These are phyloP conservation scores for Suillus weaverae DNA, from an alignment of 768 basidiomycete species.

Conservation along the genomic window DNA sequence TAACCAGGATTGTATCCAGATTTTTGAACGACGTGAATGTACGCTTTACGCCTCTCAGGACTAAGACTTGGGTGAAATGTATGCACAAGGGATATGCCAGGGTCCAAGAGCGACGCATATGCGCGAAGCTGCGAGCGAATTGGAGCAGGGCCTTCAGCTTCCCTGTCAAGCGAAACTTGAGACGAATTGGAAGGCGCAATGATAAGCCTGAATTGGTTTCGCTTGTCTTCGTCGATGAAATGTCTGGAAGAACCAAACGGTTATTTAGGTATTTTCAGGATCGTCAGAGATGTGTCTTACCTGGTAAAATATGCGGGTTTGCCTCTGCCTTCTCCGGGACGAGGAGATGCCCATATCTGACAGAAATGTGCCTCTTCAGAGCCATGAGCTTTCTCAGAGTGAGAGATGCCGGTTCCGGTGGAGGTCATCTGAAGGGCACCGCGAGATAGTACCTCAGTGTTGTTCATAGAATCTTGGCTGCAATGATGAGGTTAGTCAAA, in stretches of 20 bases:
- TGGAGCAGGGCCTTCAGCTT: conserved; percentile 79
- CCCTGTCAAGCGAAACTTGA: conserved; percentile 61
- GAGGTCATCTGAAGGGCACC: conserved; percentile 92
- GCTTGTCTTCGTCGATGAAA: conserved; percentile 82
- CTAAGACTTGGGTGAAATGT: conserved; percentile 40
- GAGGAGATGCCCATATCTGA: conserved; percentile 69
- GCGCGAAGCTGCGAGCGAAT: conserved; percentile 68
- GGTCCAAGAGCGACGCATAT: conserved; percentile 73
- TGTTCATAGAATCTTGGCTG: conserved; percentile 91
- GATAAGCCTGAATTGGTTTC: conserved; percentile 64
- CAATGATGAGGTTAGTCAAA: neutral
- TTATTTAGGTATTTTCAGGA: neutral
- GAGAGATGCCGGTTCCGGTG: conserved; percentile 88
- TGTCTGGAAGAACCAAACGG: conserved; percentile 38
- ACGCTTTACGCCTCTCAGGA: conserved; percentile 52
- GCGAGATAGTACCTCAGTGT: conserved; percentile 83
- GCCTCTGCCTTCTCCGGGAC: conserved; percentile 22
- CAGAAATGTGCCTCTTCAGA: conserved; percentile 54
- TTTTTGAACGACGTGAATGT: conserved; percentile 84
- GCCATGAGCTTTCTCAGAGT: conserved; percentile 67
- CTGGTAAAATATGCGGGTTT: conserved; percentile 85
- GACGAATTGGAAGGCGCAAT: conserved; percentile 70
- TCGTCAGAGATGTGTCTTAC: conserved; percentile 23
- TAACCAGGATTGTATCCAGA: conserved; percentile 71
- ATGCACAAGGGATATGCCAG: conserved; percentile 53